Evolutionary conservation across 2,329 filamentous ascomycete genomes (phyloP).

Genomic region (Fonsecaea nubica): DNA sequence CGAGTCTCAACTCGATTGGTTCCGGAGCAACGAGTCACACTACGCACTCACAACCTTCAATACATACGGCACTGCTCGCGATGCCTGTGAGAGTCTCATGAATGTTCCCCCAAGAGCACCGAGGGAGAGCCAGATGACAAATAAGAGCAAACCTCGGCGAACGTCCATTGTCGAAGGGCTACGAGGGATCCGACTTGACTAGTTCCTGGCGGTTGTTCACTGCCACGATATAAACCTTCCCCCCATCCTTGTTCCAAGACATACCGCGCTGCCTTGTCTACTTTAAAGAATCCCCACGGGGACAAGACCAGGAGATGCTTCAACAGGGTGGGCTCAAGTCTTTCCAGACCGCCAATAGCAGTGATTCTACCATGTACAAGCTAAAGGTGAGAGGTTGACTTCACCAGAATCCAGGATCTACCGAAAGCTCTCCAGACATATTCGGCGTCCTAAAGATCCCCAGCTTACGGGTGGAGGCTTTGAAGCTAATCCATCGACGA

Average conservation of each 20-base stretch:
- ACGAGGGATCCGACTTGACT: neutral
- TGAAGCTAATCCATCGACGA: neutral
- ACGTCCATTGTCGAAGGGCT: neutral
- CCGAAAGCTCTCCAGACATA: neutral
- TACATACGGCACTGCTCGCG: constrained; percentile 1
- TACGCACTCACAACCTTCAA: constrained; percentile 4
- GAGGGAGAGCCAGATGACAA: constrained; percentile 2
- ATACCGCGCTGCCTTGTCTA: constrained; percentile 4
- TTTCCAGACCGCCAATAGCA: constrained; percentile 15
- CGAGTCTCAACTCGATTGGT: neutral
- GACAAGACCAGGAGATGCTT: no score
- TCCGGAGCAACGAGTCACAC: neutral
- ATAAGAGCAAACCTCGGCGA: neutral
- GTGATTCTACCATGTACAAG: constrained; percentile 3
- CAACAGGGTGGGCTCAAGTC: neutral
- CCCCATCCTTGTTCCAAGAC: constrained; percentile 7
- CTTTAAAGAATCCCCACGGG: no score
- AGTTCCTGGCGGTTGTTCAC: no score
- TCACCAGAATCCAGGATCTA: constrained; percentile 12
- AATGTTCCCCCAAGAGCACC: neutral
- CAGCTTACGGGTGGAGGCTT: neutral
- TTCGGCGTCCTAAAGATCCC: neutral
- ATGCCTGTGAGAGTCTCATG: constrained; percentile 9
- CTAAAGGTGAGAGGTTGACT: neutral
- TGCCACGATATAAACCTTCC: no score